phyloP scores from a whole-genome alignment of 176 grass and related monocot species.

The Hordeum marinum region DNA sequence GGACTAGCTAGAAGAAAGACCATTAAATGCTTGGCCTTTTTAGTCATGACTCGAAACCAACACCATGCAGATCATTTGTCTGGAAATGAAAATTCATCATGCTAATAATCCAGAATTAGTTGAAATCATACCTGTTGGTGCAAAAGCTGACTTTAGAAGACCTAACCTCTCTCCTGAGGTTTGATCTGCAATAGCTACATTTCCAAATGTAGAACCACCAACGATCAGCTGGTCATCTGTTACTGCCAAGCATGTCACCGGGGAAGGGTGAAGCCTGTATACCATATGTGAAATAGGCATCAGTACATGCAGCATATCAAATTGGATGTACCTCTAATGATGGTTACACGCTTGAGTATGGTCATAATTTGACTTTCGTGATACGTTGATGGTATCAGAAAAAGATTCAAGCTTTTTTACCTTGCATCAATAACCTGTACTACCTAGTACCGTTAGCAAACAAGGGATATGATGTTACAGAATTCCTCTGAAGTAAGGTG shows the following conservation, averaged over 20 bases:
- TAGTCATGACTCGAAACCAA: neutral
- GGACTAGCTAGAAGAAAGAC: neutral
- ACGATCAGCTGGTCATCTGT: slow-evolving; percentile 79
- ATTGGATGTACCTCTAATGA: neutral
- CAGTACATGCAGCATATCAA: neutral
- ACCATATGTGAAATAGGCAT: slow-evolving; percentile 11
- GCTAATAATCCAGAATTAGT: neutral
- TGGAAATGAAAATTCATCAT: neutral
- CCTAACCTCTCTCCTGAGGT: slow-evolving; percentile 69
- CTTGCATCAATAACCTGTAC: slow-evolving; percentile 2
- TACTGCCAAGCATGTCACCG: slow-evolving; percentile 73
- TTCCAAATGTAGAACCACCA: slow-evolving; percentile 89
- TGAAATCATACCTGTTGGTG: slow-evolving; percentile 59
- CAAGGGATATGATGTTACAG: neutral
- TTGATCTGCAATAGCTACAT: slow-evolving; percentile 76
- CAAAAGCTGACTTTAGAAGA: slow-evolving; percentile 67
- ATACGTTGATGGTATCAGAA: neutral
- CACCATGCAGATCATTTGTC: neutral
- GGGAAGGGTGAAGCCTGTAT: slow-evolving; percentile 77
- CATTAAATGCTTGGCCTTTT: neutral
- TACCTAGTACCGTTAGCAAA: neutral
- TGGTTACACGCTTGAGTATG: neutral
- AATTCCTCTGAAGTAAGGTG: neutral
- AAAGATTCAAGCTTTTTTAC: neutral
- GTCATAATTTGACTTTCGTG: neutral